Evolutionary conservation across 2,329 filamentous ascomycete species (phyloP), one percentile per base, ranked within the genome.

Genomic region (Aspergillus texensis): DNA sequence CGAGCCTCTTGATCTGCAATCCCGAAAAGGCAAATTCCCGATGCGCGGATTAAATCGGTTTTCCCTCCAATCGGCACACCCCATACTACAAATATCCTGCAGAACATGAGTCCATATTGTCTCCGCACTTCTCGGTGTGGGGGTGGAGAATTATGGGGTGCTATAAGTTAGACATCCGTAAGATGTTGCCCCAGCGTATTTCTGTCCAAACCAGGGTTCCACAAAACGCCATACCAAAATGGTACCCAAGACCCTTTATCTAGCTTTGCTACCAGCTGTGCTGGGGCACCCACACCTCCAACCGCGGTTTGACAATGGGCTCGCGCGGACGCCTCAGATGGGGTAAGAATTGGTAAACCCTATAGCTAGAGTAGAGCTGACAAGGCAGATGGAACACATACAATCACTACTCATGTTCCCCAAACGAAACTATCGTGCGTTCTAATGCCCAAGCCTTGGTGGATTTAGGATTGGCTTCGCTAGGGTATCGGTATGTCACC

Each of bases 401-500:
- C 67, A 89, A 89, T 60, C 77, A 82, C 46, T 86, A 85, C 71
- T 78, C 75, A 57, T 87, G 85, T 69, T 73, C 74, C 1, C 83
- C 83, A 0, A 83, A 76, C 46, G 82, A 86, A 65, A 72, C 72
- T 0, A 82, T 83, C 43, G 81, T 86, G 28, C 79, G 81, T 48
- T 74, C 77, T 3, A 88, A 85, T 62, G 84, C 85, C 0, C 75
- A 85, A 48, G 86, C 84, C 0, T 72, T 89, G 0, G 78, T 86
- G 0, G 80, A 84, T 50, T 75, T 84, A 0, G 85, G 84, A 0
- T 78, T 88, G 0, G 78, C 79, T 0, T 77, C 81, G 3, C 74
- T 84, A 0, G 86, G 87, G 6, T 89, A 89, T 68, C 79, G 76
- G 1, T 82, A 83, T 61, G 83, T 88, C 36, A 86, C 84, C 0